Evolutionary conservation across 345 rosid species (phyloP).

Genomic region (Citrus sp.): DNA sequence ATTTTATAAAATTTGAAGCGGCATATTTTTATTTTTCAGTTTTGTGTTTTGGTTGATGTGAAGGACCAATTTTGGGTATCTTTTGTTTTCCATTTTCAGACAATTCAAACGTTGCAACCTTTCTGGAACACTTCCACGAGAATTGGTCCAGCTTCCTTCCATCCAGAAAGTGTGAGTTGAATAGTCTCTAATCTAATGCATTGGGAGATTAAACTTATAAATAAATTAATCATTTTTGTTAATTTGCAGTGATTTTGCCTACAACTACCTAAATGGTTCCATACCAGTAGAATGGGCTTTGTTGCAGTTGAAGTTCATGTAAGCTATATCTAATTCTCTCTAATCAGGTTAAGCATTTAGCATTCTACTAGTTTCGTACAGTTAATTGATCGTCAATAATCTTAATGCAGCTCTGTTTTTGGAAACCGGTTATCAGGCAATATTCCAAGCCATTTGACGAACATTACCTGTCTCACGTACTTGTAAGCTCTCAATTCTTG

Average conservation of each 20-base stretch:
- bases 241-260: slow-evolving; percentile 55
- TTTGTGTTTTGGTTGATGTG: background rate
- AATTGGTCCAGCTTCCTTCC: slow-evolving; percentile 41
- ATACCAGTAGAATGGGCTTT: slow-evolving; percentile 61
- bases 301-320: slow-evolving; percentile 44
- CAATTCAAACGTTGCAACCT: slow-evolving; percentile 38
- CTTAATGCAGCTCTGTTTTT: slow-evolving; percentile 31
- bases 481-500: slow-evolving; percentile 28
- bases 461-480: slow-evolving; percentile 34
- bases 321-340: slow-evolving; percentile 20
- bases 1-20: background rate
- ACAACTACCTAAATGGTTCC: slow-evolving; percentile 51
- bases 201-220: background rate
- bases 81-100: slow-evolving; percentile 27
- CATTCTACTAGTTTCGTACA: background rate
- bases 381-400: slow-evolving; percentile 2
- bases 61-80: background rate
- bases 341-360: slow-evolving; percentile 5
- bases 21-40: background rate
- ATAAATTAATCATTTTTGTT: background rate
- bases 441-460: slow-evolving; percentile 38
- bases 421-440: slow-evolving; percentile 46
- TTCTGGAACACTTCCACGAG: slow-evolving; percentile 53
- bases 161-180: slow-evolving; percentile 44
- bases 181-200: background rate